Conservation (phyloP, 495 filamentous ascomycete genomes). For the Daldinia grandis region DNA sequence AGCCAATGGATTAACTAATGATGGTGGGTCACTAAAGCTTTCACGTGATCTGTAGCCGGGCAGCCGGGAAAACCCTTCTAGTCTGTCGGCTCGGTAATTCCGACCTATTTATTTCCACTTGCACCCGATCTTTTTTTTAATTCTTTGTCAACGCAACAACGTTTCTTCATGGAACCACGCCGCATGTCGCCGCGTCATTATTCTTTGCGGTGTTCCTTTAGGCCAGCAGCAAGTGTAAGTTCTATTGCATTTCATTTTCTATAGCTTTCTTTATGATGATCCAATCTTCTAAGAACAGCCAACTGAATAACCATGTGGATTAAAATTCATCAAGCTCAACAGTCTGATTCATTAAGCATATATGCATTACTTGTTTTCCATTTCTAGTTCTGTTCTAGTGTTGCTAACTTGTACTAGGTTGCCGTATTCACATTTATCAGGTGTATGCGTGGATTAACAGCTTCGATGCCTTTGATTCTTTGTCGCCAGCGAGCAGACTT, state of each 20-base stretch:
- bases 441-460: neutral
- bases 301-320: constrained; percentile 67
- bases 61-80: constrained; percentile 32
- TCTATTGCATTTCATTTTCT: neutral
- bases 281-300: constrained; percentile 67
- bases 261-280: constrained; percentile 53
- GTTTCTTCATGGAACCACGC: constrained; percentile 13
- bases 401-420: constrained; percentile 32
- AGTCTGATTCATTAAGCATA: constrained; percentile 56
- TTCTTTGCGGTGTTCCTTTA: neutral
- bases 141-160: constrained; percentile 13
- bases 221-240: constrained; percentile 29
- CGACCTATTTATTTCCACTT: constrained; percentile 4
- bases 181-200: neutral
- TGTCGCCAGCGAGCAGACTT: neutral
- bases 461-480: neutral
- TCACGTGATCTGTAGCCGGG: constrained; percentile 23
- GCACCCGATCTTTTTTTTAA: constrained; percentile 1
- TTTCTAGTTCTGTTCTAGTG: neutral
- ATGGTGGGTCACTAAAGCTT: neutral
- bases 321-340: constrained; percentile 66
- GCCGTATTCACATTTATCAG: neutral
- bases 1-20: neutral
- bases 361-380: constrained; percentile 5
- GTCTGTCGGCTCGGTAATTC: constrained; percentile 2